Base-by-base conservation (phyloP, 2,329 filamentous ascomycete genomes). In the Coleophoma eucalyptorum region DNA sequence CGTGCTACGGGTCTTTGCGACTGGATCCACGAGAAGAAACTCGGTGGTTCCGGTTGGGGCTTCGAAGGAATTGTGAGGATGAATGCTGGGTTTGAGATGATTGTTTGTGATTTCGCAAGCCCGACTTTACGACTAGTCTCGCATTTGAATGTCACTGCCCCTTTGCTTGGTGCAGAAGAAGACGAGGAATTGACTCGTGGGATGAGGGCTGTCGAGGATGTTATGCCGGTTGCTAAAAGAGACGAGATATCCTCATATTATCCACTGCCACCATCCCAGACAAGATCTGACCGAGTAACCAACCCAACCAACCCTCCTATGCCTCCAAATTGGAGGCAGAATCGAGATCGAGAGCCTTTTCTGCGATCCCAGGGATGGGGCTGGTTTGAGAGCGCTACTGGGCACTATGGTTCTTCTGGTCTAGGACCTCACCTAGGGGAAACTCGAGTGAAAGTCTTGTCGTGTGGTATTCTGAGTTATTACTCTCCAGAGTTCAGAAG, bases 21-120 rank as follows among this genome's bases (percentile, higher is more conserved):
- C 20, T 78, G 75, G 73, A 62, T 77, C 7, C 56, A 55, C 21
- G 60, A 64, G 8, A 60, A 65, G 3, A 64, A 68, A 0, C 65
- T 78, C 13, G 68, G 75, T 5, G 74, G 73, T 1, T 53, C 55
- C 8, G 74, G 71, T 5, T 77, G 72, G 74, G 75, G 73, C 35
- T 71, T 73, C 32, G 76, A 80, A 56, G 75, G 72, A 2, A 63
- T 77, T 34, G 70, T 78, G 40, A 67, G 75, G 50, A 78, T 78
- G 74, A 77, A 78, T 57, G 71, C 74, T 12, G 75, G 73, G 4
- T 78, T 78, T 51, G 74, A 78, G 62, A 62, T 77, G 58, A 75
- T 77, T n/a, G 76, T 74, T 74, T 78, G 75, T 55, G 67, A 77
- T 51, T 78, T 78, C 48, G 61, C 66, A 20, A 73, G 72, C 49